Evolutionary conservation across 2,329 filamentous ascomycete species (phyloP).

Genomic region (Epichloe hybrida): DNA sequence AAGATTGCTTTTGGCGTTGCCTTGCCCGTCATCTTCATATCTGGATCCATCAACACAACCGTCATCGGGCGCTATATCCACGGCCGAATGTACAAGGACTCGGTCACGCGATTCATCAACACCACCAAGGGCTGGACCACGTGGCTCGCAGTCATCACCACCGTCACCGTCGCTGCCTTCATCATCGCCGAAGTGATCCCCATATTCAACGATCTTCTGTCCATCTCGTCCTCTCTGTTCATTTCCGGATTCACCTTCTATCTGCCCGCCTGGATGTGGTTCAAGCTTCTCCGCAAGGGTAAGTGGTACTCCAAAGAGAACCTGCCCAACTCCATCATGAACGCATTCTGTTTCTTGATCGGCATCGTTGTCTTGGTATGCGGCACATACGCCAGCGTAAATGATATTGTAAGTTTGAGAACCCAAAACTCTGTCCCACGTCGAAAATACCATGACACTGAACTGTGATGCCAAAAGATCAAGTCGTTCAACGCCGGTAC

Average conservation of each 20-base stretch:
- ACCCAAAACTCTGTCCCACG: background rate
- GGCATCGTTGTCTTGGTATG: constrained; percentile 13
- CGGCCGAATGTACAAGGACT: constrained; percentile 29
- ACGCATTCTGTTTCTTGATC: constrained; percentile 14
- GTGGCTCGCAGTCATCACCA: constrained; percentile 45
- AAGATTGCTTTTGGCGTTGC: constrained; percentile 60
- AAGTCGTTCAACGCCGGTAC: constrained; percentile 5
- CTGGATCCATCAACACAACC: constrained; percentile 53
- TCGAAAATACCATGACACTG: background rate
- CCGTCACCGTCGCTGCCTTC: constrained; percentile 50
- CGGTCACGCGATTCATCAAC: constrained; percentile 32
- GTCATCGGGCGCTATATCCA: constrained; percentile 33
- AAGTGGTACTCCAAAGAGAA: constrained; percentile 14
- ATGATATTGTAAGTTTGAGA: constrained; percentile 13
- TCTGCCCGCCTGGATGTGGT: constrained; percentile 27
- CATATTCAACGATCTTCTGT: constrained; percentile 53
- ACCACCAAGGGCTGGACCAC: constrained; percentile 32
- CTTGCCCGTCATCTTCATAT: constrained; percentile 60
- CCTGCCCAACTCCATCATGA: constrained; percentile 10
- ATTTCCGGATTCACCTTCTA: constrained; percentile 27
- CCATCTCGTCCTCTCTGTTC: constrained; percentile 34
- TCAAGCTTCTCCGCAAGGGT: constrained; percentile 21
- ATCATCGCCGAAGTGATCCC: constrained; percentile 60
- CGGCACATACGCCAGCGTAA: constrained; percentile 14
- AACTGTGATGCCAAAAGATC: constrained; percentile 2